Percentiles rank a stretch among this genome's conserved stretches.
Conservation (phyloP, 192 early-diverging fungal genomes). For the Rhizoclosmatium globosum region DNA sequence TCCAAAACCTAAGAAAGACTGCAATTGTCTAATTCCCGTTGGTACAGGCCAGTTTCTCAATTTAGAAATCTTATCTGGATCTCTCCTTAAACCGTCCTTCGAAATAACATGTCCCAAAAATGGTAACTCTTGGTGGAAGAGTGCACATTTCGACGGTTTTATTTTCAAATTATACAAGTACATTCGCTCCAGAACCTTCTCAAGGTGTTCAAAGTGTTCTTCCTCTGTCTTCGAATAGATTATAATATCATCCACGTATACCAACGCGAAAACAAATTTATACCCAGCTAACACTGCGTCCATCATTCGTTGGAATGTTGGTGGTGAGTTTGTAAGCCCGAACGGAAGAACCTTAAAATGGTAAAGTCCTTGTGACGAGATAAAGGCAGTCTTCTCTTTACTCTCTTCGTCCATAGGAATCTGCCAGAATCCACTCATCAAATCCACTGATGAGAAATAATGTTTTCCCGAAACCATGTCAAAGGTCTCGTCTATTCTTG, state of each 20-base stretch:
- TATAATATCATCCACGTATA: slow-evolving; percentile 59
- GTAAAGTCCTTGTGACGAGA: slow-evolving; percentile 41
- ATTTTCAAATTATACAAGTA: slow-evolving; percentile 38
- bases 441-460: slow-evolving; percentile 50
- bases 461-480: not conserved
- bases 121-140: slow-evolving; percentile 33
- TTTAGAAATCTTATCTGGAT: slow-evolving; percentile 40
- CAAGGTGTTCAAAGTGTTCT: slow-evolving; percentile 42
- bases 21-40: slow-evolving; percentile 8
- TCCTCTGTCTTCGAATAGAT: slow-evolving; percentile 42
- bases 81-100: slow-evolving; percentile 32
- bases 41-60: slow-evolving; percentile 42
- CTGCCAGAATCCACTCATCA: slow-evolving; percentile 50
- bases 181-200: slow-evolving; percentile 38
- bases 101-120: slow-evolving; percentile 50
- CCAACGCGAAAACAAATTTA: slow-evolving; percentile 35
- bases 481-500: slow-evolving; percentile 57
- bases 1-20: slow-evolving; percentile 33
- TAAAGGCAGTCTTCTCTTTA: slow-evolving; percentile 36
- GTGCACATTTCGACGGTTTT: slow-evolving; percentile 52
- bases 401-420: slow-evolving; percentile 24
- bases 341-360: slow-evolving; percentile 53
- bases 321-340: slow-evolving; percentile 50
- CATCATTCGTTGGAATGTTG: slow-evolving; percentile 49
- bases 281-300: slow-evolving; percentile 40